Evolutionary conservation across 176 grass and related monocot species (phyloP).

Genomic region (Microstegium vimineum): DNA sequence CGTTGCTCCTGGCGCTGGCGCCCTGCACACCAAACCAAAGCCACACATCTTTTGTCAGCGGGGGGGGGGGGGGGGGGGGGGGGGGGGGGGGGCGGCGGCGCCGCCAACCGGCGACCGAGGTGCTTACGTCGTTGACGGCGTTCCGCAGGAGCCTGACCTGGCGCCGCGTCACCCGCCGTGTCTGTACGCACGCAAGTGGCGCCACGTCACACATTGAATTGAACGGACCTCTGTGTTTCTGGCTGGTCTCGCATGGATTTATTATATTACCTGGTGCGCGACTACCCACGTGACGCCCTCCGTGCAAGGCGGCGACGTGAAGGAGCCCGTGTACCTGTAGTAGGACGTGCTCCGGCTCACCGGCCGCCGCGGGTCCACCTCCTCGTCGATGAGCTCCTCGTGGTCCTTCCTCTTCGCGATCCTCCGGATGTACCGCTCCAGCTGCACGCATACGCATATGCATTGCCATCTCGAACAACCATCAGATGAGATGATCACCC

Average conservation of each 20-base stretch:
- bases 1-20: conserved; percentile 32
- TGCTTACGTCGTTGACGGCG: conserved; percentile 63
- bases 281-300: conserved; percentile 73
- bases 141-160: conserved; percentile 53
- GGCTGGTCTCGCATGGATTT: not conserved
- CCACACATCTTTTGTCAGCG: not conserved
- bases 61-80: too few species aligned
- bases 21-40: conserved; percentile 21
- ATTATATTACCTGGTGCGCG: conserved; percentile 41
- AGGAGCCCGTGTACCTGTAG: conserved; percentile 70
- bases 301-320: conserved; percentile 77
- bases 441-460: conserved; percentile 15
- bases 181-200: not conserved
- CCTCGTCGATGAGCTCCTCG: conserved; percentile 42
- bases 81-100: too few species aligned
- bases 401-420: conserved; percentile 11
- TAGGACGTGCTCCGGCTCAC: conserved; percentile 44
- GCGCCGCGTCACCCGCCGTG: conserved; percentile 25
- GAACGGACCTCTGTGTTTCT: too few species aligned
- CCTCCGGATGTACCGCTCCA: conserved; percentile 52
- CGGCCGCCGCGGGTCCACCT: conserved; percentile 40
- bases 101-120: not conserved
- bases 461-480: too few species aligned
- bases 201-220: conserved; percentile 29
- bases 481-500: too few species aligned